These are phyloP conservation scores for Heterobasidion occidentale DNA, from an alignment of 1,284 basidiomycete genomes.

Conservation along the genomic window DNA sequence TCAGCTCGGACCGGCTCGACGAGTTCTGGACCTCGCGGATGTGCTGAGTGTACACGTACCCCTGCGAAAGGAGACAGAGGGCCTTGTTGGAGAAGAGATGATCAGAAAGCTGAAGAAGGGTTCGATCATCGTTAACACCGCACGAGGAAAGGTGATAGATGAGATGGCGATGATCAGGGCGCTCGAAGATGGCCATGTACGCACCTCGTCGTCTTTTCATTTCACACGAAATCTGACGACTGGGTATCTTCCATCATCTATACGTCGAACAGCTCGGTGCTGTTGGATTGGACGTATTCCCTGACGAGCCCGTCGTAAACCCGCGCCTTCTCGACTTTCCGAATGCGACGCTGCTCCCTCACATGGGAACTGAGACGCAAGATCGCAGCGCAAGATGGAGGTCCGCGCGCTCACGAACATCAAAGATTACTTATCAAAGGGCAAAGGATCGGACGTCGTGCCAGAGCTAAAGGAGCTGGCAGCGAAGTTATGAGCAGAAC, in stretches of 20 bases:
- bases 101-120: constrained; percentile 79
- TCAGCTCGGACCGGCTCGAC: constrained; percentile 48
- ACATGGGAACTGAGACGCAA: constrained; percentile 84
- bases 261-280: constrained; percentile 54
- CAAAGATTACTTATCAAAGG: constrained; percentile 55
- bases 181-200: constrained; percentile 77
- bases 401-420: constrained; percentile 69
- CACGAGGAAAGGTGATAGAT: constrained; percentile 84
- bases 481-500: no score
- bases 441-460: constrained; percentile 59
- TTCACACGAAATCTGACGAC: not conserved
- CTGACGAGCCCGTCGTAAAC: constrained; percentile 83
- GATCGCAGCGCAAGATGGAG: constrained; percentile 84
- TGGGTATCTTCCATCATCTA: not conserved
- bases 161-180: constrained; percentile 82
- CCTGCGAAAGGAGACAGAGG: constrained; percentile 65
- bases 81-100: constrained; percentile 70
- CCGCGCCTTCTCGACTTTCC: constrained; percentile 73
- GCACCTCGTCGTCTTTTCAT: constrained; percentile 17
- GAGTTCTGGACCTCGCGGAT: constrained; percentile 67
- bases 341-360: constrained; percentile 79
- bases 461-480: constrained; percentile 35
- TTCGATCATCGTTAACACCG: constrained; percentile 82
- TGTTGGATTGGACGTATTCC: constrained; percentile 87
- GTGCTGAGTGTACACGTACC: constrained; percentile 76